Conservation (phyloP, 352 stramenopile genomes). For the Halophytophthora batemanensis region DNA sequence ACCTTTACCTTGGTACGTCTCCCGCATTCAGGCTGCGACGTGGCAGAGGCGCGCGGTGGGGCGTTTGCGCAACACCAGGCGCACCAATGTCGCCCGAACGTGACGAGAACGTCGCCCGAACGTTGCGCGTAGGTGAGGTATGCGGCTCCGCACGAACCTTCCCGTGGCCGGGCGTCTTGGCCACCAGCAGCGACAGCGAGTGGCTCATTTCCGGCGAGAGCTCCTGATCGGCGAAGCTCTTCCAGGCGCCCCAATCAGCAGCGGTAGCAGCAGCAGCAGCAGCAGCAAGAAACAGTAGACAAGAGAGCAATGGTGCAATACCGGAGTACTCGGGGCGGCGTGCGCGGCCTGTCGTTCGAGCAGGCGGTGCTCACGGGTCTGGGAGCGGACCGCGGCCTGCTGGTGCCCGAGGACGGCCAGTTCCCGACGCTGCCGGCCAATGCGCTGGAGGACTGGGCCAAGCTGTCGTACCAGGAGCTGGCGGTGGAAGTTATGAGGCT, state of each 20-base stretch:
- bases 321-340: constrained; percentile 78
- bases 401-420: constrained; percentile 73
- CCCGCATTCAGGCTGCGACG: too few relatives aligned
- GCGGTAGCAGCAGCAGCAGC: too few relatives aligned
- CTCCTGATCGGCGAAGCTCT: neutral
- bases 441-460: constrained; percentile 76
- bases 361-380: constrained; percentile 85
- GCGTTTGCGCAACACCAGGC: constrained; percentile 6
- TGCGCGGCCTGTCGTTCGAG: constrained; percentile 82
- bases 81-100: too few relatives aligned
- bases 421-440: constrained; percentile 75
- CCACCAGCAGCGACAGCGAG: too few relatives aligned
- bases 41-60: constrained; percentile 4
- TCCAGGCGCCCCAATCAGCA: neutral
- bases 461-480: constrained; percentile 93
- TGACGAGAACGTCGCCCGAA: neutral
- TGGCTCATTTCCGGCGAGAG: too few relatives aligned
- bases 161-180: neutral
- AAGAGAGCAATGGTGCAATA: constrained; percentile 68
- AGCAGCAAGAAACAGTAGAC: too few relatives aligned
- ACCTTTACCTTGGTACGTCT: constrained; percentile 13
- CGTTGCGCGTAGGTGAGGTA: neutral
- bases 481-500: constrained; percentile 94
- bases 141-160: constrained; percentile 25
- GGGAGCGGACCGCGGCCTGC: constrained; percentile 76